Evolutionary conservation across 2,329 filamentous ascomycete species (phyloP), one percentile per base, ranked within the genome.

Genomic region (Mariannaea sp.): DNA sequence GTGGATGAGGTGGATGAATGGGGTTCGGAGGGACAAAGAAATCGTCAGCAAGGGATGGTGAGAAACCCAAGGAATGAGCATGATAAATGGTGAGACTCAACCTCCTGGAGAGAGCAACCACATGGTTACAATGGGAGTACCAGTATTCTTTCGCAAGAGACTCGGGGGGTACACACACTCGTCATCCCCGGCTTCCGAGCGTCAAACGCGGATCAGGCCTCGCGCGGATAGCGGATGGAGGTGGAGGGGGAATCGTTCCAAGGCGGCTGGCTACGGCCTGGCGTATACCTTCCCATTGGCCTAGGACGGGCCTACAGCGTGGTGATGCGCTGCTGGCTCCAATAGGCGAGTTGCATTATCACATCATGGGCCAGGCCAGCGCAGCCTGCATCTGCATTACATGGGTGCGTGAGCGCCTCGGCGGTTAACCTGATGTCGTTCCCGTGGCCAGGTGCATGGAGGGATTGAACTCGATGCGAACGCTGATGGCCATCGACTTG

Each of bases 1-100:
- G 13, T 24, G 19, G 16, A 29, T 32, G 17, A 44, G 35, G 44
- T 32, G 24, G 30, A 38, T 48, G 50, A 32, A 39, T 38, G 32
- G 38, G 19, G 27, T 41, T 36, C 20, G 30, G 20, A 36, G 42
- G 12, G 29, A 13, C 19, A 26, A 8, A 35, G 29, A 27, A 45
- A 26, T 27, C 29, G 16, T 27, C n/a, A 20, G 12, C 6, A 6
- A 30, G n/a, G 8, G 10, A 46, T 39, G 17, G 17, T 14, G 17
- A 17, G 32, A n/a, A 17, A 4, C 9, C 29, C 29, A 35, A 22
- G 14, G 42, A 20, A 35, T 45, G 29, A 35, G 42, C 6, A 7
- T 33, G n/a, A 16, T 26, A 4, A n/a, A 10, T 5, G 26, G 39
- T 6, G 19, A 16, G 27, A 13, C 17, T 20, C 32, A 16, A 1